Evolutionary conservation across 495 filamentous ascomycete species (phyloP).

Genomic region (Neurospora sp.): DNA sequence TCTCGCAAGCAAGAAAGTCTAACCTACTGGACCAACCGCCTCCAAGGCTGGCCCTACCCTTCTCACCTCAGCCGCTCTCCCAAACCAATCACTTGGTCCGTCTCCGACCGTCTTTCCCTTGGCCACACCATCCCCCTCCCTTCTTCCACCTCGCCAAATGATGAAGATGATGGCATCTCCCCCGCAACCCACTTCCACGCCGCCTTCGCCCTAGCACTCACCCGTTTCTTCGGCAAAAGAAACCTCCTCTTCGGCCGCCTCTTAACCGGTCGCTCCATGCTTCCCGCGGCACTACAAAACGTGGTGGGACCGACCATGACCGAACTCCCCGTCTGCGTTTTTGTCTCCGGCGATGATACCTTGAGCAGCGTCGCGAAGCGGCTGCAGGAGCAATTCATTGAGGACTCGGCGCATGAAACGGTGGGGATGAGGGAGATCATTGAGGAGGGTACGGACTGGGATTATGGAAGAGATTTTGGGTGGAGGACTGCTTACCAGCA

Average conservation of each 20-base stretch:
- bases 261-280: background rate
- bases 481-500: background rate
- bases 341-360: background rate
- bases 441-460: background rate
- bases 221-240: background rate
- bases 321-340: background rate
- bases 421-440: background rate
- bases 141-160: background rate
- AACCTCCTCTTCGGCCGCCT: background rate
- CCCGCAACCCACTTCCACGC: background rate
- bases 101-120: background rate
- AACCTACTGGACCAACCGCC: background rate
- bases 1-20: background rate
- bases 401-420: background rate
- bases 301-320: background rate
- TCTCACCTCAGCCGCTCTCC: background rate
- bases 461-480: background rate
- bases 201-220: background rate
- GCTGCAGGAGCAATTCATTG: background rate
- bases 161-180: background rate
- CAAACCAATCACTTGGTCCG: background rate
- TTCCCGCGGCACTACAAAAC: background rate
- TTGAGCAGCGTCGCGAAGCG: background rate
- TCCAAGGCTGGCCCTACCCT: background rate
- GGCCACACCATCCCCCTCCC: background rate